These are phyloP conservation scores for Lentinula boryana DNA, from an alignment of 768 basidiomycete species.

Conservation along the genomic window DNA sequence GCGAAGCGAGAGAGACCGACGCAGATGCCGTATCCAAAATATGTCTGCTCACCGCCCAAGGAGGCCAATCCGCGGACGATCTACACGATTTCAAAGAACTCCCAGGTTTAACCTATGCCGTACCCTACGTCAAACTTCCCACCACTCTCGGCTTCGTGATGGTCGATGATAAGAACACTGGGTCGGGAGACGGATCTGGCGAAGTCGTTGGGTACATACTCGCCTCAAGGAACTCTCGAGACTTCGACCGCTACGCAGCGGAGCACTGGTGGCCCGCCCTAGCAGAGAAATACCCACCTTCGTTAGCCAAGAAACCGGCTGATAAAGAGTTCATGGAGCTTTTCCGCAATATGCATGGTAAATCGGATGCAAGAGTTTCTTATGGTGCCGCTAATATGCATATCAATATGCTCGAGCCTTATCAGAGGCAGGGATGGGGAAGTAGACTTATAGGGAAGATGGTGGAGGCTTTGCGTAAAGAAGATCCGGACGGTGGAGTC, in stretches of 20 bases:
- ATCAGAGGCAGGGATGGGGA: not conserved
- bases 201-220: not conserved
- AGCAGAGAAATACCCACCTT: not conserved
- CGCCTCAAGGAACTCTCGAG: not conserved
- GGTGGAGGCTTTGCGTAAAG: not conserved
- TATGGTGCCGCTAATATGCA: conserved; percentile 1
- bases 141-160: not conserved
- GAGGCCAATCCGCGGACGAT: not conserved
- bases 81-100: conserved; percentile 3
- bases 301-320: not conserved
- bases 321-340: conserved; percentile 1
- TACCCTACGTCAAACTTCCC: not conserved
- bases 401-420: conserved; percentile 3
- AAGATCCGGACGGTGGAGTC: not conserved
- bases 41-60: not conserved
- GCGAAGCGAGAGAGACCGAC: not conserved
- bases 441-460: not conserved
- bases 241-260: not conserved
- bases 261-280: conserved; percentile 2
- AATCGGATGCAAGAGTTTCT: not conserved
- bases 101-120: not conserved
- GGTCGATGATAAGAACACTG: not conserved
- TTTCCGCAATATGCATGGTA: not conserved
- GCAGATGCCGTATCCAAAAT: not conserved
- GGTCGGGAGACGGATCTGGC: not conserved